phyloP scores from a whole-genome alignment of 306 rosid genomes.

The Amphicarpaea edgeworthii region DNA sequence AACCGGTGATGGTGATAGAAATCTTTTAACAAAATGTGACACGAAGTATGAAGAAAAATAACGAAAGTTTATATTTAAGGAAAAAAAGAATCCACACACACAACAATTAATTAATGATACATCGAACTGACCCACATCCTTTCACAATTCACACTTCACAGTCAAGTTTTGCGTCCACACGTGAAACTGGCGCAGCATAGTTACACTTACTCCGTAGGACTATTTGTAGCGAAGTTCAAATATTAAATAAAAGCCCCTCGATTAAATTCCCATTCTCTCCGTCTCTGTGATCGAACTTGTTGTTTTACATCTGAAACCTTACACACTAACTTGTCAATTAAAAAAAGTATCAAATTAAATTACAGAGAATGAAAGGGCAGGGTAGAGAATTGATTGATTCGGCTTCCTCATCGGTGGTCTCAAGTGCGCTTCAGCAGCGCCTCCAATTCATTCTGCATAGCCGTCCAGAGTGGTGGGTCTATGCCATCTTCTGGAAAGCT shows the following conservation, averaged over 20 bases:
- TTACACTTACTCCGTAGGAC: neutral
- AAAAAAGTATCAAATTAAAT: neutral
- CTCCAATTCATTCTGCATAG: conserved; percentile 53
- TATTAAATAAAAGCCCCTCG: neutral
- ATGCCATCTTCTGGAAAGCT: conserved; percentile 65
- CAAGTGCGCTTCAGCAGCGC: conserved; percentile 49
- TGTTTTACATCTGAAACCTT: neutral
- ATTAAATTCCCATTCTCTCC: neutral
- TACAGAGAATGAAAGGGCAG: conserved; percentile 6
- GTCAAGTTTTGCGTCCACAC: conserved; percentile 28
- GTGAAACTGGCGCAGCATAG: conserved; percentile 25
- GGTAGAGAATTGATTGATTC: conserved; percentile 17
- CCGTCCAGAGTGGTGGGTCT: conserved; percentile 64
- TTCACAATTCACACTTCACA: too few species aligned
- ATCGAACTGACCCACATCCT: neutral
- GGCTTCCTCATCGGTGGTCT: conserved; percentile 30
- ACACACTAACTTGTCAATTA: neutral
- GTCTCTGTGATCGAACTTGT: neutral
- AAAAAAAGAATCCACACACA: too few species aligned
- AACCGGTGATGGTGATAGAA: neutral
- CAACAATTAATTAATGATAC: neutral
- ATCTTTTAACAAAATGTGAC: neutral
- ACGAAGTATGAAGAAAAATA: neutral
- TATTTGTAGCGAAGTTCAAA: neutral
- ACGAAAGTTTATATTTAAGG: neutral